Percentiles rank a stretch among this genome's conserved stretches.
phyloP scores from a whole-genome alignment of 2,329 filamentous ascomycete genomes.

The Hortaea sp. region DNA sequence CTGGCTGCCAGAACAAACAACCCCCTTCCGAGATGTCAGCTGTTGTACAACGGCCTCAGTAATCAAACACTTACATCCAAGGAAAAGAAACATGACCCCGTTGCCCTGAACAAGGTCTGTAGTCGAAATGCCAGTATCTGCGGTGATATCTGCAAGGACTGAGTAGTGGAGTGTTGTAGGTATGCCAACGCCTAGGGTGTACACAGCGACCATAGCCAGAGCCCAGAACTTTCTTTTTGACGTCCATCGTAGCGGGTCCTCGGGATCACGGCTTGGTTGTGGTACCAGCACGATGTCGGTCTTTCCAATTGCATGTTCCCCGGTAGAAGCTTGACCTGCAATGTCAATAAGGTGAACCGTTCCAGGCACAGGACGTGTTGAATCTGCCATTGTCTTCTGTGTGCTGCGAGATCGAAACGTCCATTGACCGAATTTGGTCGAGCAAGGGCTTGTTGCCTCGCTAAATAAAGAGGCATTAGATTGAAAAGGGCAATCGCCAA shows the following conservation, averaged over 20 bases:
- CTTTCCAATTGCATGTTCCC: constrained; percentile 27
- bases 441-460: not conserved
- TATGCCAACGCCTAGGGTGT: constrained; percentile 41
- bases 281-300: constrained; percentile 34
- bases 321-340: constrained; percentile 25
- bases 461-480: not conserved
- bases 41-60: too few species aligned
- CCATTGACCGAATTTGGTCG: not conserved
- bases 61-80: constrained; percentile 5
- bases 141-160: constrained; percentile 39
- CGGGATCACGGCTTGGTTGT: constrained; percentile 34
- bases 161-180: constrained; percentile 41
- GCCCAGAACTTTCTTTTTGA: constrained; percentile 33
- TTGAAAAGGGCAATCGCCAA: not conserved
- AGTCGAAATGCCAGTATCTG: constrained; percentile 37
- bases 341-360: constrained; percentile 36
- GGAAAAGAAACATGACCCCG: constrained; percentile 25
- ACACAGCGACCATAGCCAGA: constrained; percentile 33
- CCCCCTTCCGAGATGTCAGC: not conserved
- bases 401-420: not conserved
- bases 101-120: constrained; percentile 39
- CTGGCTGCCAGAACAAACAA: constrained; percentile 42
- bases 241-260: constrained; percentile 21
- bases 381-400: not conserved
- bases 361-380: constrained; percentile 22